Percentiles rank a stretch among this genome's conserved stretches.
Evolutionary conservation across 139 green algal species (phyloP).

Genomic region (Tetradesmus lagerheimii): DNA sequence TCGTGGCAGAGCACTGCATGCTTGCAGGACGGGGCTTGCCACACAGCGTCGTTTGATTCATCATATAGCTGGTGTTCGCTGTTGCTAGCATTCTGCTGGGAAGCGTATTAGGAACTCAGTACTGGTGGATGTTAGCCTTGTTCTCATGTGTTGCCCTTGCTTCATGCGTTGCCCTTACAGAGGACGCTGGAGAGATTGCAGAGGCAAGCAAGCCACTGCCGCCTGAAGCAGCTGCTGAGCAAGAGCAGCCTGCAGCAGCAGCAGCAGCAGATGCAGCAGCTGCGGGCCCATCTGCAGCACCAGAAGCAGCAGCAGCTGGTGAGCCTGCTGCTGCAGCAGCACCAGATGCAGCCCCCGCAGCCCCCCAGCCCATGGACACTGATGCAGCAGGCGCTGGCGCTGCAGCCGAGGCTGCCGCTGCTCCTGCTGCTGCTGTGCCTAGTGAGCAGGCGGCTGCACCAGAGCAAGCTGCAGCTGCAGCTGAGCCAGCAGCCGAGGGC

Average conservation of each 20-base stretch:
- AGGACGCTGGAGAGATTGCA: slow-evolving; percentile 33
- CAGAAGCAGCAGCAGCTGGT: slow-evolving; percentile 15
- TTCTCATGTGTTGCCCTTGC: neutral
- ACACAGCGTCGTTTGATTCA: no score
- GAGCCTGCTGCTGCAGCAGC: neutral
- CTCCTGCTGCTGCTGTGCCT: slow-evolving; percentile 5
- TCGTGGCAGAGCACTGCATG: no score
- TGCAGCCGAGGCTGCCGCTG: slow-evolving; percentile 10
- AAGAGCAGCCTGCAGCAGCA: slow-evolving; percentile 15
- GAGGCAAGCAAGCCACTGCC: slow-evolving; percentile 37
- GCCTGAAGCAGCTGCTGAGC: neutral
- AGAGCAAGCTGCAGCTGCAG: slow-evolving; percentile 13
- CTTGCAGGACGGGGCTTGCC: no score
- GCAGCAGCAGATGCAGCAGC: neutral
- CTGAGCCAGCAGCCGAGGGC: slow-evolving; percentile 24
- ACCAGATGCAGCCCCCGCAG: slow-evolving; percentile 6
- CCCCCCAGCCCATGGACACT: slow-evolving; percentile 38
- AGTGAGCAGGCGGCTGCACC: neutral
- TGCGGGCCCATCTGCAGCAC: neutral
- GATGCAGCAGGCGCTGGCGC: slow-evolving; percentile 29
- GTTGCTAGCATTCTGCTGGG: no score
- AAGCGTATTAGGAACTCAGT: neutral
- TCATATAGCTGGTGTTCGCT: no score
- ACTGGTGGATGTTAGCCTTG: neutral
- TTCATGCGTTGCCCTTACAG: neutral